Conservation (phyloP, 257 asterid species). For the Przewalskia tangutica region DNA sequence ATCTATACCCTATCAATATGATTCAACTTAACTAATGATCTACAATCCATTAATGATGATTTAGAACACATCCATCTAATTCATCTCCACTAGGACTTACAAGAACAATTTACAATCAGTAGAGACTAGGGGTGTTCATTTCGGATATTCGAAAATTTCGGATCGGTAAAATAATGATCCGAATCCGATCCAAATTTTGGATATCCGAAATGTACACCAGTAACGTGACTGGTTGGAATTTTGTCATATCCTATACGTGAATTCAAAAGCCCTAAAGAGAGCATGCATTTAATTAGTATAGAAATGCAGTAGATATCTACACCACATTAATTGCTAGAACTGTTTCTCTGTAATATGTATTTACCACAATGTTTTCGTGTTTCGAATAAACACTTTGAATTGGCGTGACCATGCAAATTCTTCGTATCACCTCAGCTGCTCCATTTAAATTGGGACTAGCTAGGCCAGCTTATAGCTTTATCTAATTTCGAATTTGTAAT, state of each 20-base stretch:
- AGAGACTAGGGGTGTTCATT: too few relatives aligned
- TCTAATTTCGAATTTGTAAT: neutral
- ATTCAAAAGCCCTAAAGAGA: neutral
- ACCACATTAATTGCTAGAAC: neutral
- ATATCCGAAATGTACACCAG: too few relatives aligned
- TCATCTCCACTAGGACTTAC: too few relatives aligned
- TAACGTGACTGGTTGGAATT: neutral
- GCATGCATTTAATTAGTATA: neutral
- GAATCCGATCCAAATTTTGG: too few relatives aligned
- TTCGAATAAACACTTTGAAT: neutral
- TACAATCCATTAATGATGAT: too few relatives aligned
- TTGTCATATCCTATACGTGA: neutral
- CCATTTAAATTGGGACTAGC: neutral
- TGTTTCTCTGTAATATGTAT: neutral
- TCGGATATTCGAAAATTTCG: too few relatives aligned
- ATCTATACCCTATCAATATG: too few relatives aligned
- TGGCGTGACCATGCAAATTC: neutral
- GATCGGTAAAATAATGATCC: too few relatives aligned
- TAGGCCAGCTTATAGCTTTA: neutral
- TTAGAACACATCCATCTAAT: too few relatives aligned
- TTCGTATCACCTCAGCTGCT: neutral
- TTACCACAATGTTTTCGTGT: slow-evolving; percentile 1
- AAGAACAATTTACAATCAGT: too few relatives aligned
- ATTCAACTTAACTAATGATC: too few relatives aligned
- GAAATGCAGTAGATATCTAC: neutral